phyloP scores from a whole-genome alignment of 2,329 filamentous ascomycete species.

The Pyricularia pennisetigena region DNA sequence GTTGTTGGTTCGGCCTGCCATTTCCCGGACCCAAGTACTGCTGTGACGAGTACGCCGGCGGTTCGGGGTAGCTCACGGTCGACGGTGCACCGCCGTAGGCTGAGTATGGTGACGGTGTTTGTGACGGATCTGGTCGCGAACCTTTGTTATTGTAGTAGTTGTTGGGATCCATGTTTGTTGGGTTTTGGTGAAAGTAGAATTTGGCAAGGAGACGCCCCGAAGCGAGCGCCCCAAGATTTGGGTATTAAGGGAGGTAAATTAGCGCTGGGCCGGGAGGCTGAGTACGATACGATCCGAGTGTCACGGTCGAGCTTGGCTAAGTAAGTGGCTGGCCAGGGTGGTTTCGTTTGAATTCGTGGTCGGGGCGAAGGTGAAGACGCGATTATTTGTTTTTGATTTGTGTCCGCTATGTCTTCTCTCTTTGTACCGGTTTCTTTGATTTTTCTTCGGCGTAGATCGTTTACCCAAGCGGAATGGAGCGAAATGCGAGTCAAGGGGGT shows the following conservation, averaged over 20 bases:
- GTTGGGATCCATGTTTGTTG: background rate
- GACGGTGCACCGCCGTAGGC: background rate
- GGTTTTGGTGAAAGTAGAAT: background rate
- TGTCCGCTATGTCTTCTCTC: too few species aligned
- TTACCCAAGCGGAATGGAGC: background rate
- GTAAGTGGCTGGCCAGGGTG: background rate
- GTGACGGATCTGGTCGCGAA: background rate
- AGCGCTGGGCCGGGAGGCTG: background rate
- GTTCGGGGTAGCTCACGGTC: constrained; percentile 7
- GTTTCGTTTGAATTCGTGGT: background rate
- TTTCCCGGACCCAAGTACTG: constrained; percentile 20
- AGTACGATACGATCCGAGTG: background rate
- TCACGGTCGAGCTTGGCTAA: background rate
- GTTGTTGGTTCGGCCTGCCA: constrained; percentile 18
- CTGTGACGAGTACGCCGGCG: constrained; percentile 22
- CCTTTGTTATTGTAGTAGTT: background rate
- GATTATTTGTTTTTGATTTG: background rate
- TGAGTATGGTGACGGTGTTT: background rate
- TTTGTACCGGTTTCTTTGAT: background rate
- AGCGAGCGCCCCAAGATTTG: background rate
- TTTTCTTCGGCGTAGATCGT: background rate
- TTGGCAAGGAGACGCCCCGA: background rate
- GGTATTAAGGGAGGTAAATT: background rate
- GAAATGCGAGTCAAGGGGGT: background rate
- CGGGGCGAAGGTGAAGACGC: background rate